Percentiles rank a stretch among this genome's conserved stretches.
phyloP scores from a whole-genome alignment of 805 yeast species.

The Cyberlindnera mycetangii region DNA sequence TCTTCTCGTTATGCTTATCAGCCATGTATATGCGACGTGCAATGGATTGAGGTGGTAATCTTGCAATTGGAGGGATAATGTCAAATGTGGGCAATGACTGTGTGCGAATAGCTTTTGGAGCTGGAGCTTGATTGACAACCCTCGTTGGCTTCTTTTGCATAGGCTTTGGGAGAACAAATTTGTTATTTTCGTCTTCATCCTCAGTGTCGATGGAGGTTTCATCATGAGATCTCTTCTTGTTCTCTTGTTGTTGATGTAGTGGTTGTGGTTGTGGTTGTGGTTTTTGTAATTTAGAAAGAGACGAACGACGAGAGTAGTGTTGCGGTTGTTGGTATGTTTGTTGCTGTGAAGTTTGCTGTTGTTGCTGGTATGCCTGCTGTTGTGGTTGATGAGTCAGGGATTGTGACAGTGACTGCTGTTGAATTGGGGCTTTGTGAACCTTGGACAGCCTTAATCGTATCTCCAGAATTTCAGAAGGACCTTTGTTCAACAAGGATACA shows the following conservation, averaged over 20 bases:
- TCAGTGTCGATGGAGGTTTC: slow-evolving; percentile 23
- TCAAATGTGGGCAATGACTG: slow-evolving; percentile 39
- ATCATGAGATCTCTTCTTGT: slow-evolving; percentile 16
- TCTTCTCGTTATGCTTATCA: slow-evolving; percentile 21
- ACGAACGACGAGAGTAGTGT: slow-evolving; percentile 10
- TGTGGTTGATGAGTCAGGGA: neutral
- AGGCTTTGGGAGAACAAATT: slow-evolving; percentile 19
- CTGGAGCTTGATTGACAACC: slow-evolving; percentile 41
- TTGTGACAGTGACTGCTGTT: slow-evolving; percentile 8
- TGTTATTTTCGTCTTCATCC: slow-evolving; percentile 18
- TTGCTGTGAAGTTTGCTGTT: slow-evolving; percentile 3
- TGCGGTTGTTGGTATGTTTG: slow-evolving; percentile 8
- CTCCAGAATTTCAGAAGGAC: slow-evolving; percentile 51
- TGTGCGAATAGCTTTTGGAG: slow-evolving; percentile 45
- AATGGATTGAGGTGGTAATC: slow-evolving; percentile 28
- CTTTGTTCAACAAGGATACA: slow-evolving; percentile 40
- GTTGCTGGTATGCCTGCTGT: slow-evolving; percentile 7
- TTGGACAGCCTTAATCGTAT: slow-evolving; percentile 45
- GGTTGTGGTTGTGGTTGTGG: slow-evolving; percentile 12
- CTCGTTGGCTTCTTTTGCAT: slow-evolving; percentile 23
- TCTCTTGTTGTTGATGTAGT: slow-evolving; percentile 2
- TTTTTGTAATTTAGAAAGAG: slow-evolving; percentile 5
- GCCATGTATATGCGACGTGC: slow-evolving; percentile 29
- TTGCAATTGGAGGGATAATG: slow-evolving; percentile 19
- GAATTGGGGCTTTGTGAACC: slow-evolving; percentile 14